Evolutionary conservation across 2,329 filamentous ascomycete genomes (phyloP), one percentile per base, ranked within the genome.

Genomic region (Elsinoe necatrix): DNA sequence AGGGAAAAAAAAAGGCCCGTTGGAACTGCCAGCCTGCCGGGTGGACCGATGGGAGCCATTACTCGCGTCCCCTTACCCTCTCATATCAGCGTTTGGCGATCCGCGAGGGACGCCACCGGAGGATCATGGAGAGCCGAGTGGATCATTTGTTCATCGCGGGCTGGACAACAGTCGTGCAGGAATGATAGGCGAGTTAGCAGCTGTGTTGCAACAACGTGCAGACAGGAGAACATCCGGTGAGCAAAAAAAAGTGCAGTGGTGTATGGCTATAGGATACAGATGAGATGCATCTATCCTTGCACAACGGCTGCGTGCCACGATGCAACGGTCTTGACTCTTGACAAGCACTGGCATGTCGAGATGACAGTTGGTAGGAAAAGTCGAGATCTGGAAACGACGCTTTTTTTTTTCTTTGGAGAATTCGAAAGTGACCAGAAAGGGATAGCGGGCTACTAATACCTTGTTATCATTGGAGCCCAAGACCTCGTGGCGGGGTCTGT

Each of bases 11-110:
- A 43, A 21, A 43, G 16, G 21, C 39, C 21, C 21, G 16, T 43
- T 29, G 5, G 16, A 48, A 34, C 12, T 20, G 23, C n/a, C 21
- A 29, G 27, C n/a, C 27, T 5, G 14, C 23, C 23, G 43, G 18
- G 4, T 5, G 25, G 43, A 3, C 27, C 43, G 18, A 23, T 11
- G n/a, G 7, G 14, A 43, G 6, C 41, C 29, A 37, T 23, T 27
- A 37, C 23, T 52, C 48, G 31, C 31, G 48, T 52, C 48, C 48
- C 48, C 48, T 52, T 52, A 52, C 48, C 48, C 48, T 52, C 18
- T 34, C n/a, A 27, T 27, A 29, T 29, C 6, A 12, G 8, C 27
- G 8, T 21, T 25, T n/a, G 48, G 31, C 16, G 48, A 35, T 35
- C 31, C 2, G 27, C 41, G 34, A 43, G 41, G 27, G 27, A 14